These are phyloP conservation scores for Sugiyamaella pinicola DNA, from an alignment of 1,139 yeast genomes.

Conservation along the genomic window DNA sequence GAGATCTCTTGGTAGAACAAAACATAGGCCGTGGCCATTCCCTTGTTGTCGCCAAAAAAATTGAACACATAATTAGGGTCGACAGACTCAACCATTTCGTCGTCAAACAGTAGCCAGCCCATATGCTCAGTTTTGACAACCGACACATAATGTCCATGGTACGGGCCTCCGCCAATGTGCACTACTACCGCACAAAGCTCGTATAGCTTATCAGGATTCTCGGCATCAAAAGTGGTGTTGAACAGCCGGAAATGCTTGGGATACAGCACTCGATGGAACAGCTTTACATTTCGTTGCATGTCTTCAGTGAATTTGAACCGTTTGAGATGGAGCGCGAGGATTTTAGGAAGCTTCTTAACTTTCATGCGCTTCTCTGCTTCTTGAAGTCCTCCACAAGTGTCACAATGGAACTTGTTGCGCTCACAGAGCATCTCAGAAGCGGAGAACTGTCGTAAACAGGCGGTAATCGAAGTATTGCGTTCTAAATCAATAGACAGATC, in stretches of 20 bases:
- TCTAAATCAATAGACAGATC: constrained; percentile 88
- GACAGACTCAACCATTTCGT: constrained; percentile 89
- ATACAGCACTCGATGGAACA: constrained; percentile 82
- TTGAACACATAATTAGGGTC: constrained; percentile 81
- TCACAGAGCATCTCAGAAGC: constrained; percentile 84
- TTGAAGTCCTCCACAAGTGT: constrained; percentile 84
- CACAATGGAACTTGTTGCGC: constrained; percentile 91
- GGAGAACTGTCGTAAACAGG: constrained; percentile 76
- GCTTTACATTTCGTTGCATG: constrained; percentile 77
- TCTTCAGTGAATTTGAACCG: constrained; percentile 89
- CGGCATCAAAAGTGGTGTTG: constrained; percentile 66
- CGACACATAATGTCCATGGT: constrained; percentile 94
- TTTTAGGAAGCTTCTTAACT: constrained; percentile 72
- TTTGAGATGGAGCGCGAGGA: constrained; percentile 81
- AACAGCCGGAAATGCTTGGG: constrained; percentile 73
- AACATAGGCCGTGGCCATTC: constrained; percentile 89
- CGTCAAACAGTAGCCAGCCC: constrained; percentile 93
- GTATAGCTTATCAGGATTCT: constrained; percentile 59
- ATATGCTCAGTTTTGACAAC: constrained; percentile 75
- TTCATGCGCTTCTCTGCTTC: constrained; percentile 95
- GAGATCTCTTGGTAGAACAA: constrained; percentile 62
- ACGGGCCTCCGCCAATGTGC: constrained; percentile 97
- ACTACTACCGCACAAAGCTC: constrained; percentile 86
- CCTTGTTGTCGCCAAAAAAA: constrained; percentile 87
- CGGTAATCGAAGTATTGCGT: constrained; percentile 70